Evolutionary conservation across 305 asterid genomes (phyloP).

Genomic region (Fraxinus latifolia): DNA sequence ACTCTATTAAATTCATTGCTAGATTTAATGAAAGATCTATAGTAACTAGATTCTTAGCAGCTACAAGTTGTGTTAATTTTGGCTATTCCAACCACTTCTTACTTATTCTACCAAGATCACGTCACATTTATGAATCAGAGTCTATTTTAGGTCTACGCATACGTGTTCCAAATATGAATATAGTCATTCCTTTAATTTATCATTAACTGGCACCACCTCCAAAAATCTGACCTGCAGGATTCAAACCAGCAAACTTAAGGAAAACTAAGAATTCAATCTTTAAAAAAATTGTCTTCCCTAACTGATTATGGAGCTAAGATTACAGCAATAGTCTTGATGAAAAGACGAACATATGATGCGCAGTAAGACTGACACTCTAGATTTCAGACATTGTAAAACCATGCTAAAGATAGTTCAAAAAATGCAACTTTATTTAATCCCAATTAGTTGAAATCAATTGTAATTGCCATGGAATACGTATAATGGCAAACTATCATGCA

Average conservation of each 20-base stretch:
- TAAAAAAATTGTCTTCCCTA: background rate
- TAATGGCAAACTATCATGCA: background rate
- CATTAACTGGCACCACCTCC: background rate
- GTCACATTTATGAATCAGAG: background rate
- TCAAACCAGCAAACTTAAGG: background rate
- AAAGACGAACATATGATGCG: background rate
- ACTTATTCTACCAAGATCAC: background rate
- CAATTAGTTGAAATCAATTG: background rate
- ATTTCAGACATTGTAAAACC: background rate
- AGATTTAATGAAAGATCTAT: background rate
- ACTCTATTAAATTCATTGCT: background rate
- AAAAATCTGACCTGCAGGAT: background rate
- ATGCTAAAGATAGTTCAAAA: background rate
- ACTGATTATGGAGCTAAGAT: background rate
- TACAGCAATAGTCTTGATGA: background rate
- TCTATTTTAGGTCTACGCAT: background rate
- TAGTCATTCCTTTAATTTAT: background rate
- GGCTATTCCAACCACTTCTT: background rate
- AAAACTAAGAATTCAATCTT: background rate
- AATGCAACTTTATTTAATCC: background rate
- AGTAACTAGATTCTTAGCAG: background rate
- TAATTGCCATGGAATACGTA: background rate
- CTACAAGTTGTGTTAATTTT: background rate
- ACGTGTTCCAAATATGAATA: background rate
- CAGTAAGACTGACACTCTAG: background rate